phyloP scores from a whole-genome alignment of 2,329 filamentous ascomycete species.

The Cladosporium velox region DNA sequence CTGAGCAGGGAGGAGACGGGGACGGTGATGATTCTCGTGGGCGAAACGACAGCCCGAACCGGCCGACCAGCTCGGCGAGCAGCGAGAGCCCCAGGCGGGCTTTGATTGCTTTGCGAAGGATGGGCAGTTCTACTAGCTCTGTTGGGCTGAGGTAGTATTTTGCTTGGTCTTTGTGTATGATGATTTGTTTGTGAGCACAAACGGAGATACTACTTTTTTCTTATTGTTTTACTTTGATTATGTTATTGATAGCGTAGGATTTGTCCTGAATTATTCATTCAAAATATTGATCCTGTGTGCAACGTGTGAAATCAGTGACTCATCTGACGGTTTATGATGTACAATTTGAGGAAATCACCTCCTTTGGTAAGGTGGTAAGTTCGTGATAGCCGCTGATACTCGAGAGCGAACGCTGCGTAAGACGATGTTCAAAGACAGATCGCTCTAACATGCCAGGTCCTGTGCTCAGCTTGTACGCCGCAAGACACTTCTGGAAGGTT shows the following conservation, averaged over 20 bases:
- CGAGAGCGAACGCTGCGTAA: neutral
- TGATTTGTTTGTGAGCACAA: neutral
- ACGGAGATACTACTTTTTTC: neutral
- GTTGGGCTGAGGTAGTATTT: conserved; percentile 23
- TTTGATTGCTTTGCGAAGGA: conserved; percentile 19
- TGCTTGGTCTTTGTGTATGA: neutral
- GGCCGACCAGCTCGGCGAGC: conserved; percentile 27
- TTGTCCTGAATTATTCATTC: neutral
- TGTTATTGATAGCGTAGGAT: neutral
- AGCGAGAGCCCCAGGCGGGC: conserved; percentile 25
- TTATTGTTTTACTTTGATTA: neutral
- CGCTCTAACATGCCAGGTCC: neutral
- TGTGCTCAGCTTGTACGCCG: neutral
- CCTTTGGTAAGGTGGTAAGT: neutral
- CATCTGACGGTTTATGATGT: neutral
- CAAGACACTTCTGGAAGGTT: neutral
- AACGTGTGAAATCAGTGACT: neutral
- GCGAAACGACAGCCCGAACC: conserved; percentile 14
- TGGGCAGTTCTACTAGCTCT: conserved; percentile 23
- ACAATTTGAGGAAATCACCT: neutral
- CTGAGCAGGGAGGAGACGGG: conserved; percentile 20
- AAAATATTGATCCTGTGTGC: neutral
- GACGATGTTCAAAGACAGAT: neutral
- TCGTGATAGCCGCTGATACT: neutral
- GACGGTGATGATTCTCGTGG: conserved; percentile 24